Evolutionary conservation across 225 moss, liverwort and hornwort species (phyloP), one percentile per base, ranked within the genome.

Genomic region (Marchantia polymorpha): DNA sequence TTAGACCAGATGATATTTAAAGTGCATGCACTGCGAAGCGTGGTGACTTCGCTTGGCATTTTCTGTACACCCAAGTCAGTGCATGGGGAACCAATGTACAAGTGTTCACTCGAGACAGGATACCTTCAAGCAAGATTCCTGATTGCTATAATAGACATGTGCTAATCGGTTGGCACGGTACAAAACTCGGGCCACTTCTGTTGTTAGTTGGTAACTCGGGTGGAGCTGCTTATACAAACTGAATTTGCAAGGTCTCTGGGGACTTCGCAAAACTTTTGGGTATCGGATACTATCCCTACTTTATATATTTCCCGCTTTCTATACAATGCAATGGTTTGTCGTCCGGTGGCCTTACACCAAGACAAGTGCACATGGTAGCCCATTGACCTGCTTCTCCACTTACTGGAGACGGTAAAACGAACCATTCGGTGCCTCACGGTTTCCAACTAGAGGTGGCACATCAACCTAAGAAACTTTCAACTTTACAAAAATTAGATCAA

Each of bases 381-480:
- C 69, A 31, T 19, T 7, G 46, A 69, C 69, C 69, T 69, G 69
- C 69, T 20, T 69, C 46, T 69, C 69, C 69, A 69, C 69, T 39
- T 68, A 63, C 63, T 39, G 39, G 39, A 39, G 39, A 5, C 5
- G 39, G 39, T n/a, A 39, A 39, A 39, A 39, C 39, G 39, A 39
- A 5, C 2, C 5, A 11, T 63, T 63, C 17, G 4, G 23, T 63
- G 63, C 25, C 25, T n/a, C n/a, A 63, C 10, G 3, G 11, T n/a
- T 63, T 10, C 60, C 15, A 63, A 23, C 63, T 22, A 60, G 8
- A 50, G 8, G 58, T 58, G 17, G 23, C 50, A 16, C 49, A 49
- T n/a, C 4, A 51, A 71, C 20, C 71, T 71, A 71, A 49, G 47
- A 14, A 39, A 39, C 39, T 39, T 39, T 39, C 39, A 39, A 39